Evolutionary conservation across 2,329 filamentous ascomycete genomes (phyloP).

Genomic region (Canariomyces notabilis): DNA sequence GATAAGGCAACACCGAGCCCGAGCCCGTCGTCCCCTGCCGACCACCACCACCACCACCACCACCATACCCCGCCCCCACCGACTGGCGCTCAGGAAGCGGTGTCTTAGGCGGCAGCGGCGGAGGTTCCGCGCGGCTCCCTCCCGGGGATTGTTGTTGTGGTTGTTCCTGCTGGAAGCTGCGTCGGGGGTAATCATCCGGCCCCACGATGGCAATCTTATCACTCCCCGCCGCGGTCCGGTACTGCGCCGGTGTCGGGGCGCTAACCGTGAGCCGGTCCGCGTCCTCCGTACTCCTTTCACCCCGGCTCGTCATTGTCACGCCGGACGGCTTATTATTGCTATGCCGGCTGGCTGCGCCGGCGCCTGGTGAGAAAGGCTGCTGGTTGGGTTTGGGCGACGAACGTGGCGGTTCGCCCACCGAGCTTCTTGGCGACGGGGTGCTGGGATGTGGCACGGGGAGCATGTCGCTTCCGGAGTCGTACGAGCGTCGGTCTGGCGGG

Average conservation of each 20-base stretch:
- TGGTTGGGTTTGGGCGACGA: conserved; percentile 24
- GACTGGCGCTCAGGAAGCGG: conserved; percentile 54
- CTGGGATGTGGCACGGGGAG: conserved; percentile 38
- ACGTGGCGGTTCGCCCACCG: conserved; percentile 42
- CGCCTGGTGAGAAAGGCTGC: conserved; percentile 25
- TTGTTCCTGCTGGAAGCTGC: conserved; percentile 28
- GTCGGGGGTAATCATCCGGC: conserved; percentile 52
- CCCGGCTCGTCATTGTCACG: conserved; percentile 14
- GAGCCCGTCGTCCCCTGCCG: too few relatives aligned
- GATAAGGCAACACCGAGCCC: conserved; percentile 62
- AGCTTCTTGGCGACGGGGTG: conserved; percentile 46
- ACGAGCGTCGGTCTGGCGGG: conserved; percentile 47
- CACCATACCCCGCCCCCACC: too few relatives aligned
- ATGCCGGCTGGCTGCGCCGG: conserved; percentile 30
- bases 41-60: too few relatives aligned
- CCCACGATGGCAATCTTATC: conserved; percentile 65
- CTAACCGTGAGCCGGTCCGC: conserved; percentile 51
- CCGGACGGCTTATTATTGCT: conserved; percentile 21
- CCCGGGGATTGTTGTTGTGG: conserved; percentile 30
- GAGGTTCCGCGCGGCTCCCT: conserved; percentile 58
- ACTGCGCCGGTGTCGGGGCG: conserved; percentile 56
- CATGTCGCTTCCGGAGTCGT: conserved; percentile 51
- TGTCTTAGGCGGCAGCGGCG: conserved; percentile 72
- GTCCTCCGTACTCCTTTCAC: conserved; percentile 34
- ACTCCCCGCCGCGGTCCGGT: conserved; percentile 50